Conservation (phyloP, 306 rosid genomes). For the Cajanus cajan region DNA sequence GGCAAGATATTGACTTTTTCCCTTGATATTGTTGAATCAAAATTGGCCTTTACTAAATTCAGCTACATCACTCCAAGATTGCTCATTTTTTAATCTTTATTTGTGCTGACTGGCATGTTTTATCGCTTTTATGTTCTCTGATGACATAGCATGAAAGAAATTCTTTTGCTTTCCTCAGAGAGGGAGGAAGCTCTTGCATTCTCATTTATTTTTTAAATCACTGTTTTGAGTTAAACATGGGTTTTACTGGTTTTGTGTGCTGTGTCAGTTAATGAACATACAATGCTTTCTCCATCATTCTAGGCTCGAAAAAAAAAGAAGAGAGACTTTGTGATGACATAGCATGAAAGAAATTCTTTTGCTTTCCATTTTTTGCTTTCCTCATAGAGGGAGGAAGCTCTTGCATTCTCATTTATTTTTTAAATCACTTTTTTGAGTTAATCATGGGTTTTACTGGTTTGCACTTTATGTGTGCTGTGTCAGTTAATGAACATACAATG, state of each 20-base stretch:
- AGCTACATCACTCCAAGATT: neutral
- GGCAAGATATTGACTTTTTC: neutral
- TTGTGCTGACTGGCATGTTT: neutral
- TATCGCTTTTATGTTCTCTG: neutral
- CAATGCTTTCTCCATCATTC: slow-evolving; percentile 23
- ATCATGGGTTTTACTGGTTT: neutral
- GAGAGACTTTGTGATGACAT: slow-evolving; percentile 45
- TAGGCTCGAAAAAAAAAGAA: slow-evolving; percentile 89
- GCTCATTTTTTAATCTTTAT: neutral
- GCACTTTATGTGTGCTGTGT: slow-evolving; percentile 1
- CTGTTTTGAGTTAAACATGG: slow-evolving; percentile 4
- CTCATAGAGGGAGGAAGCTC: slow-evolving; percentile 8
- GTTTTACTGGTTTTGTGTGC: slow-evolving; percentile 8
- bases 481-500: slow-evolving; percentile 1
- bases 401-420: neutral
- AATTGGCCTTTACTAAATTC: slow-evolving; percentile 3
- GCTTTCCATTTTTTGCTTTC: too few species aligned
- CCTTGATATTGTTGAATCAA: neutral
- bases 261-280: neutral
- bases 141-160: slow-evolving; percentile 8
- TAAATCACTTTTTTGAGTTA: slow-evolving; percentile 3
- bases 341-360: neutral
- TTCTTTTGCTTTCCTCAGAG: neutral
- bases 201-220: neutral
- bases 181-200: slow-evolving; percentile 16